Evolutionary conservation across 257 asterid species (phyloP), one percentile per base, ranked within the genome.

Genomic region (Plantago major): DNA sequence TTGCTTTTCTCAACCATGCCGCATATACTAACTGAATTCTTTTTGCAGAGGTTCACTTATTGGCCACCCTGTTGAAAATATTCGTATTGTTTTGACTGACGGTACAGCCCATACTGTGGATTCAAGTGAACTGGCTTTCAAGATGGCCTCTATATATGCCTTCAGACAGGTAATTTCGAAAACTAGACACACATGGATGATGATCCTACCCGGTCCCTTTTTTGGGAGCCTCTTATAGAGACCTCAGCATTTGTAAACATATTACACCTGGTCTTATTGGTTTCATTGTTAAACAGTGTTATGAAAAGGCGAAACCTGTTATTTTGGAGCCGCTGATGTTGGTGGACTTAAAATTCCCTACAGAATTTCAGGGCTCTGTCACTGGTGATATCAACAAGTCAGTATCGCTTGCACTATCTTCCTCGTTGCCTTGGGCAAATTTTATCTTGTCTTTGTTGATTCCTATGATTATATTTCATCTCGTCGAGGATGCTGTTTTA

Each of bases 111-210:
- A 93, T 78, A 78, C 96, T 54, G 97, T 93, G 75, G 99, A 93
- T 85, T 93, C 99, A 51, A 93, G 97, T 82, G 99, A 93, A 78
- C 97, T 93, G 77, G 99, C 99, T 47, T 93, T 93, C 74, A 93
- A 93, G 78, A 67, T 89, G 81, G 99, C 99, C 16, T 69, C 99
- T 38, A 93, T 93, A 67, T 93, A 89, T 74, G 99, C 97, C 62
- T 93, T 93, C 73, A 84, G 97, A 90, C 89, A 93, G 97, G 99
- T 93, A 52, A 75, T 15, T 60, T 65, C 73, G 46, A 47, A 46
- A 73, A 9, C 9, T 38, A 40, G 26, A 22, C 26, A 22, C 26
- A 22, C 26, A 22, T 2, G 26, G 26, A 2, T 22, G 26, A 22
- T 22, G 26, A 22, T 22, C 54, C 26, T 15, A 49, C 37, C 45